Conservation (phyloP, 1,284 basidiomycete genomes). For the Amylostereum chailletii region DNA sequence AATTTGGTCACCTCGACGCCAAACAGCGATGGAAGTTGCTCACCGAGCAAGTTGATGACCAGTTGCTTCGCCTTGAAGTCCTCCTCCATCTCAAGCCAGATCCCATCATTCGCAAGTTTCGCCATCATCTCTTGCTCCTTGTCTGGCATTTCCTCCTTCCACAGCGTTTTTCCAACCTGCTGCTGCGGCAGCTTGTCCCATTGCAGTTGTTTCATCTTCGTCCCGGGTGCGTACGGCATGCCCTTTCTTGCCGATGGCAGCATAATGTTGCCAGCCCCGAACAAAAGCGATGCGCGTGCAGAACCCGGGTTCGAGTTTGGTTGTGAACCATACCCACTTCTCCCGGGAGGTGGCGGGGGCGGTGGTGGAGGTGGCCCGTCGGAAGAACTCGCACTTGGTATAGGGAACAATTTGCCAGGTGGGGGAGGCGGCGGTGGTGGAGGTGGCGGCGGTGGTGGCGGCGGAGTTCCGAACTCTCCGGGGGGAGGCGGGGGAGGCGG, state of each 20-base stretch:
- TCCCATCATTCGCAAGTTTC: constrained; percentile 75
- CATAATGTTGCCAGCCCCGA: constrained; percentile 47
- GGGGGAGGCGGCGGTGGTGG: constrained; percentile 30
- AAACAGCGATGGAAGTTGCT: constrained; percentile 13
- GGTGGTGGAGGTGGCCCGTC: constrained; percentile 34
- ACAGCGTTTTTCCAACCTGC: constrained; percentile 77
- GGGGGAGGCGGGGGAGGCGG: constrained; percentile 14
- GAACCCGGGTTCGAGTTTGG: constrained; percentile 43
- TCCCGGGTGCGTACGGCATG: constrained; percentile 75
- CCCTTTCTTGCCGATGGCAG: constrained; percentile 72
- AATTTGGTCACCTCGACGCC: background rate
- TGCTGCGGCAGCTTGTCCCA: constrained; percentile 96
- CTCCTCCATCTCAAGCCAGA: constrained; percentile 96
- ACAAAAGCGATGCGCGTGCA: constrained; percentile 47
- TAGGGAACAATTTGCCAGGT: constrained; percentile 14
- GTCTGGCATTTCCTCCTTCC: constrained; percentile 62
- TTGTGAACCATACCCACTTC: constrained; percentile 26
- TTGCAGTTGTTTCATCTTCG: constrained; percentile 96
- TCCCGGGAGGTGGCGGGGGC: constrained; percentile 29
- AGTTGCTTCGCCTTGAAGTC: constrained; percentile 97
- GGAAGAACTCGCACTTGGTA: constrained; percentile 13
- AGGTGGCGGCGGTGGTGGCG: constrained; percentile 21
- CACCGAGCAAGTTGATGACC: constrained; percentile 76
- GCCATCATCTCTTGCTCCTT: constrained; percentile 73
- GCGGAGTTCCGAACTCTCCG: constrained; percentile 6